Percentiles rank a stretch among this genome's conserved stretches.
phyloP scores from a whole-genome alignment of 2,329 filamentous ascomycete species.

The Nigrospora osmanthi region DNA sequence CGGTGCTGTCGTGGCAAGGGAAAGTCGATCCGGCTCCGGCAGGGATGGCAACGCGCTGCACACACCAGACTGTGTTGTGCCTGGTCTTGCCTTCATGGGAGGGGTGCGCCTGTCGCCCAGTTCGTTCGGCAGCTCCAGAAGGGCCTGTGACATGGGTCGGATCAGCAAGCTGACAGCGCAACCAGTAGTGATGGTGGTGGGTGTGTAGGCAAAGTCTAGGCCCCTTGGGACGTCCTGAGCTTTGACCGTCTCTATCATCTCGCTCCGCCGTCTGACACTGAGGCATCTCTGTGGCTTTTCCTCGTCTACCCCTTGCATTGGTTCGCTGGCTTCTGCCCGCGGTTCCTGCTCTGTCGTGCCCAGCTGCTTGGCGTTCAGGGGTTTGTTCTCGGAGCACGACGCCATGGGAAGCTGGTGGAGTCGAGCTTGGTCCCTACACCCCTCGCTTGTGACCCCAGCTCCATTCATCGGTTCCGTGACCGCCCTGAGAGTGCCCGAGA shows the following conservation, averaged over 20 bases:
- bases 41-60: too few relatives aligned
- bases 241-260: conserved; percentile 1
- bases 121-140: neutral
- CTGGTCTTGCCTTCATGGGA: too few relatives aligned
- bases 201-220: conserved; percentile 42
- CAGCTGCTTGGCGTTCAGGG: neutral
- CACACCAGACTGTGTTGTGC: too few relatives aligned
- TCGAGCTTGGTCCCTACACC: neutral
- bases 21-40: too few relatives aligned
- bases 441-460: neutral
- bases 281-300: conserved; percentile 1
- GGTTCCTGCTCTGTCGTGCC: too few relatives aligned
- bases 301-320: too few relatives aligned
- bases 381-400: neutral
- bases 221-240: neutral
- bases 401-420: neutral
- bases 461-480: too few relatives aligned
- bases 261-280: conserved; percentile 3
- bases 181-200: conserved; percentile 57
- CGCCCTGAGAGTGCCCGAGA: conserved; percentile 3
- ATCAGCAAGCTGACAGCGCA: conserved; percentile 23
- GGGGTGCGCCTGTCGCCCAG: neutral
- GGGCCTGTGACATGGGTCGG: conserved; percentile 1
- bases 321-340: too few relatives aligned
- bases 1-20: too few relatives aligned